Base-by-base conservation (phyloP, 2,329 filamentous ascomycete species). In the Penicillium capsulatum region DNA sequence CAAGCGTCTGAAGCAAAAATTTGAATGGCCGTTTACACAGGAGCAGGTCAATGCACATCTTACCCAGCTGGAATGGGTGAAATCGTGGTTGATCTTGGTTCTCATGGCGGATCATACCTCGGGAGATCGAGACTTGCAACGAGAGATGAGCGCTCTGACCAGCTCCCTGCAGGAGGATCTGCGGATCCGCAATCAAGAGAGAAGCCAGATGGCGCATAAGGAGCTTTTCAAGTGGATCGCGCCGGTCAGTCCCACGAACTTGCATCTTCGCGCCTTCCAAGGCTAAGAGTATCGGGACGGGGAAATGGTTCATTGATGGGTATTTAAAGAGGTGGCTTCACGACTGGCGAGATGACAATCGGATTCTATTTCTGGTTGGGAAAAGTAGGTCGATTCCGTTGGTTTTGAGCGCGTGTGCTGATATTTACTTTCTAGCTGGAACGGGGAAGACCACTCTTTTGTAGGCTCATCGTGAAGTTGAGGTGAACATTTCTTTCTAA, bases 81-180 rank as follows among this genome's bases (percentile, higher is more conserved):
- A 53, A 20, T 51, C 50, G 3, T 53, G 50, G 50, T 42, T 53
- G 35, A 50, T 51, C 15, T 36, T 53, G 26, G 50, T 53, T 17
- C 42, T 53, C n/a, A 51, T 35, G 6, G 39, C 48, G n/a, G 50
- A 53, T 14, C 40, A 46, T 27, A 40, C 36, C 3, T 36, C 45
- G 1, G 37, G 36, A 4, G 43, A 51, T n/a, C 32, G 36, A 26
- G 48, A 44, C 11, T 17, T 51, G 7, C 44, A 53, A 11, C 35
- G 35, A 8, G 50, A 53, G 15, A 40, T 53, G 16, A 41, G 34
- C 16, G 36, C 22, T 16, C 13, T 51, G 26, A 30, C 50, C 7
- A 42, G 22, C 2, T 40, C 34, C 13, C 17, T 53, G 22, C 47
- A 31, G 3, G 50, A 53, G n/a, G 46, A 50, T 13, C 11, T 53